Evolutionary conservation across 106 monocot genomes (phyloP), one percentile per base, ranked within the genome.

Genomic region (Apostasia shenzhenica): DNA sequence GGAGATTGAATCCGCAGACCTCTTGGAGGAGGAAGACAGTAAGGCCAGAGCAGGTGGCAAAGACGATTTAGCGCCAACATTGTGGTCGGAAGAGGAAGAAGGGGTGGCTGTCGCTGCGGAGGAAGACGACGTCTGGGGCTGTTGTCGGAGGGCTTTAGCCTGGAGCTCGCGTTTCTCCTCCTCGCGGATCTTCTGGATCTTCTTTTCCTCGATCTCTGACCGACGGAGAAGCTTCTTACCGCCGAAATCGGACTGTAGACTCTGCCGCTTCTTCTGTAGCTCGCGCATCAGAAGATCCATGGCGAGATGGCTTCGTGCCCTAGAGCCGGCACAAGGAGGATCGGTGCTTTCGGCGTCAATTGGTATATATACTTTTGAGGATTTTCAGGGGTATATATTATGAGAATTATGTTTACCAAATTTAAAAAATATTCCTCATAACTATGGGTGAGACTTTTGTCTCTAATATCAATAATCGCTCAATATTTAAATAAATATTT

Each of bases 231-330:
- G 73, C 84, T 89, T 95, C 75, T 84, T 85, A 51, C 91, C 95
- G 49, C 88, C 91, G 77, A 95, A 95, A 54, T 89, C 95, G 37
- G 81, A 74, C 58, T 76, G 63, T 4, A 92, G 71, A 59, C 64
- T 59, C 72, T 89, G 79, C 62, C 95, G 81, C 82, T 95, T 95
- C 75, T 72, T 77, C 71, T 71, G 73, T 26, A 95, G 80, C 54
- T 95, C 95, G 41, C 73, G 71, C 74, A 89, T 95, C 48, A 95
- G 83, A 1, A 95, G 78, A 84, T 95, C 95, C 95, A 95, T 95
- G 61, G 46, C 72, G 10, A 48, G 1, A 54, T 7, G 8, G 13
- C 0, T 6, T 37, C 8, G 46, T 65, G 65, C 26, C 48, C 45
- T 49, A 13, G 2, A 13, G 48, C 65, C 1, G 43, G 3, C 45